Evolutionary conservation across 768 basidiomycete genomes (phyloP), one percentile per base, ranked within the genome.

Genomic region (Macrolepiota dolichaula): DNA sequence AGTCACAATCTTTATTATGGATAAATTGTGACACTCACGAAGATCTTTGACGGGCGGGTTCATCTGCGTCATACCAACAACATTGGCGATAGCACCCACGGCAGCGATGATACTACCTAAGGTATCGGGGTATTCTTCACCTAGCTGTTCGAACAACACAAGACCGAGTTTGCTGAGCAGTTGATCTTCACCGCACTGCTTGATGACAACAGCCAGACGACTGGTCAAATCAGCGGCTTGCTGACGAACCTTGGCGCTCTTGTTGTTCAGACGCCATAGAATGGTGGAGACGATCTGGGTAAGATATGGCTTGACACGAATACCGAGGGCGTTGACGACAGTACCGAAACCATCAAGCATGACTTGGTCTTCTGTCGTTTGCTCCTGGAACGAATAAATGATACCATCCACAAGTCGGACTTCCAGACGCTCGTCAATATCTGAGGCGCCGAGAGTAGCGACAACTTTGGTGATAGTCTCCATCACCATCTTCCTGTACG

Each of bases 61-160:
- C 97, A 99, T 99, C 73, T 98, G 94, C 10, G 97, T 97, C 97
- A 98, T 99, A 76, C 97, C 97, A 64, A 99, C 97, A 53, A 98
- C 97, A 68, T 98, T 98, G 65, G 97, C 97, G 69, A 99, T 98
- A 51, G 97, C 97, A 64, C 94, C 96, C 69, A 95, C 94, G 47
- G 97, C 97, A 51, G 96, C 96, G 73, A 98, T 99, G 74, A 99
- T 96, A 79, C 96, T 98, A 72, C 97, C 97, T 36, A 99, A 84
- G 0, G 97, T 98, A 73, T 99, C 97, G 15, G 97, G 97, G 70
- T 98, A 99, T 77, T 99, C 97, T 77, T 98, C 96, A 72, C 97
- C 97, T 55, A 99, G 84, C 73, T 99, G 97, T 72, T 98, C 97
- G 72, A 98, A 99, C 61, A 99, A 79, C 5, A 98, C 96, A 35